These are phyloP conservation scores for Heliamphora pulchella DNA, from an alignment of 179 eudicot species.

Conservation along the genomic window DNA sequence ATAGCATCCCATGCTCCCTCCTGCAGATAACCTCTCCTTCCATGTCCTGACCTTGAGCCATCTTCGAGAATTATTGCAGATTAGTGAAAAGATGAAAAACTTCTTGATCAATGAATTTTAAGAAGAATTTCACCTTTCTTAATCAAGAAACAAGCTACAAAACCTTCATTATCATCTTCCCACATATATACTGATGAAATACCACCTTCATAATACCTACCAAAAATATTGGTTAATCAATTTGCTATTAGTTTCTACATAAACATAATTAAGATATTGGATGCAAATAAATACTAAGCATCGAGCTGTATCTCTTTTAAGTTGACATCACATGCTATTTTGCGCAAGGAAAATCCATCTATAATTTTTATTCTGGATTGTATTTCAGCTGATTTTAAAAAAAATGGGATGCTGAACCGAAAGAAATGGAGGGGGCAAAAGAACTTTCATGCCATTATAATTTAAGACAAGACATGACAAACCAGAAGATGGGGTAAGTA, in stretches of 20 bases:
- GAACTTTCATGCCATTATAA: background rate
- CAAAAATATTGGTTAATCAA: conserved; percentile 31
- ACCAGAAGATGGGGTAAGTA: conserved; percentile 44
- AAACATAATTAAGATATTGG: background rate
- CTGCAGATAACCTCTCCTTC: conserved; percentile 83
- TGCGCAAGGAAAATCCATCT: conserved; percentile 3
- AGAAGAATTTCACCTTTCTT: conserved; percentile 58
- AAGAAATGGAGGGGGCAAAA: background rate
- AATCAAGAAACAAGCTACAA: conserved; percentile 84
- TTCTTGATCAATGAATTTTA: conserved; percentile 5
- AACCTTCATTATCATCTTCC: conserved; percentile 87
- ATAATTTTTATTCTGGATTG: background rate
- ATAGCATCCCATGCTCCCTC: conserved; percentile 99
- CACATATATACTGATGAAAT: conserved; percentile 92
- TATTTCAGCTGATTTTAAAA: background rate
- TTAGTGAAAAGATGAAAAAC: conserved; percentile 16
- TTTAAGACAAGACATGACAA: conserved; percentile 13
- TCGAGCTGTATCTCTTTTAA: background rate
- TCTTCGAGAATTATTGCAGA: conserved; percentile 30
- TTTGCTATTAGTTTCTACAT: conserved; percentile 17
- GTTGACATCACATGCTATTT: conserved; percentile 8
- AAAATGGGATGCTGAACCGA: background rate
- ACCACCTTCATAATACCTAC: conserved; percentile 98
- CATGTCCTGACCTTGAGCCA: conserved; percentile 80
- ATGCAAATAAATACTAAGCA: background rate